Conservation (phyloP, 2,329 filamentous ascomycete species). For the Xylariaceae sp. region DNA sequence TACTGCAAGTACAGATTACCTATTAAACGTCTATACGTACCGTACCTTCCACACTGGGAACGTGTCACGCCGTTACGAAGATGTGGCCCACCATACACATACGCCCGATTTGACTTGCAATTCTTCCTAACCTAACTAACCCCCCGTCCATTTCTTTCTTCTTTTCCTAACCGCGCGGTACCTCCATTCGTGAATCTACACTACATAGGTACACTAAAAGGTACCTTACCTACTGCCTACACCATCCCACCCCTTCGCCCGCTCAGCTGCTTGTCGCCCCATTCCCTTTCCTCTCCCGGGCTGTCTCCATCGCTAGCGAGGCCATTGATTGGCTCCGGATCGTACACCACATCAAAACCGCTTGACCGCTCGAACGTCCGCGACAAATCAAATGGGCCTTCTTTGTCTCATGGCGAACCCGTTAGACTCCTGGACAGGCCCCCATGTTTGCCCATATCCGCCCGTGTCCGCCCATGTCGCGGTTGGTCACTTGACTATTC, state of each 20-base stretch:
- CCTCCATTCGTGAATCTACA: background rate
- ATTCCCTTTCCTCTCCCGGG: background rate
- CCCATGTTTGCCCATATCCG: no score
- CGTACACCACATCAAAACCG: background rate
- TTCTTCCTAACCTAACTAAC: no score
- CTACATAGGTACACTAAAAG: background rate
- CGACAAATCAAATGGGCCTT: background rate
- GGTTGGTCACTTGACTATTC: background rate
- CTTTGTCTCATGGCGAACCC: background rate
- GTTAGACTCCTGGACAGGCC: background rate
- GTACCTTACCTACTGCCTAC: background rate
- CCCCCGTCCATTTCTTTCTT: no score
- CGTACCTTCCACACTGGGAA: background rate
- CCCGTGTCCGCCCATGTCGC: background rate
- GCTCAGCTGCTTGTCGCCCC: background rate
- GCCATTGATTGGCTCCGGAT: conserved; percentile 24
- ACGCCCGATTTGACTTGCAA: background rate
- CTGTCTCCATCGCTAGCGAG: conserved; percentile 12
- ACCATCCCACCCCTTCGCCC: background rate
- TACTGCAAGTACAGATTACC: no score
- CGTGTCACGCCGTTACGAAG: background rate
- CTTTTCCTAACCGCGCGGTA: background rate
- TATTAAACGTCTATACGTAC: background rate
- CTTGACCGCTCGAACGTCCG: background rate
- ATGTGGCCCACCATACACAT: background rate